phyloP scores from a whole-genome alignment of 2,329 filamentous ascomycete genomes.

The Cordyceps fumosorosea region DNA sequence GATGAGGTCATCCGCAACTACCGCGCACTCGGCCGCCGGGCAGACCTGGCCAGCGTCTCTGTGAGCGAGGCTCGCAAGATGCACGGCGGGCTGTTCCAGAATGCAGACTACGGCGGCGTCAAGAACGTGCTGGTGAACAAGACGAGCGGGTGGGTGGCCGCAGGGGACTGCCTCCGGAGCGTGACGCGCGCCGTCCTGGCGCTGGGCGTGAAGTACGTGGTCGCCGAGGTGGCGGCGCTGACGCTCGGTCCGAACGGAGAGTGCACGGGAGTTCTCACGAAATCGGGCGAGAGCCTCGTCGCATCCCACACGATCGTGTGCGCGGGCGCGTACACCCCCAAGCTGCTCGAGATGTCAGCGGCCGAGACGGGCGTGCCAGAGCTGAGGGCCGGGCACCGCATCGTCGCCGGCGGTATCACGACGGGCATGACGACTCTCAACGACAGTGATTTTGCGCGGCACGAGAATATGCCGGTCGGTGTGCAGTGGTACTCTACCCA shows the following conservation, averaged over 20 bases:
- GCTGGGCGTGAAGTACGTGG: slow-evolving; percentile 53
- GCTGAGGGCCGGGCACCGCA: slow-evolving; percentile 46
- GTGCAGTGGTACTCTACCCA: slow-evolving; percentile 34
- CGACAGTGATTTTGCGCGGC: slow-evolving; percentile 36
- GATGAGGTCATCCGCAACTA: slow-evolving; percentile 49
- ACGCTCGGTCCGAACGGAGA: slow-evolving; percentile 37
- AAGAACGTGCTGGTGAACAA: slow-evolving; percentile 56
- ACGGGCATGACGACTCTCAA: slow-evolving; percentile 51
- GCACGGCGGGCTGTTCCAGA: slow-evolving; percentile 52
- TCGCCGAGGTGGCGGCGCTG: slow-evolving; percentile 42
- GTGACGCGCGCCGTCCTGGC: slow-evolving; percentile 46
- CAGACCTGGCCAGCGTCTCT: slow-evolving; percentile 37
- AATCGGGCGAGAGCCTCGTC: slow-evolving; percentile 34
- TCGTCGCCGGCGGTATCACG: slow-evolving; percentile 53
- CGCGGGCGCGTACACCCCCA: slow-evolving; percentile 52
- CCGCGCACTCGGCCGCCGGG: slow-evolving; percentile 33
- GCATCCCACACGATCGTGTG: slow-evolving; percentile 48
- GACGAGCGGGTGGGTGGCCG: slow-evolving; percentile 58
- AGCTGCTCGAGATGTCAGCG: slow-evolving; percentile 46
- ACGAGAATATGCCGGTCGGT: slow-evolving; percentile 43
- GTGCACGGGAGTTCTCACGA: slow-evolving; percentile 43
- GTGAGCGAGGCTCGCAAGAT: slow-evolving; percentile 40
- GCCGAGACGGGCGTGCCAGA: slow-evolving; percentile 37
- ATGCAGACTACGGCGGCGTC: slow-evolving; percentile 53
- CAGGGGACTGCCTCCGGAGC: slow-evolving; percentile 48